Evolutionary conservation across 305 asterid species (phyloP), one percentile per base, ranked within the genome.

Genomic region (Petunia hybrid): DNA sequence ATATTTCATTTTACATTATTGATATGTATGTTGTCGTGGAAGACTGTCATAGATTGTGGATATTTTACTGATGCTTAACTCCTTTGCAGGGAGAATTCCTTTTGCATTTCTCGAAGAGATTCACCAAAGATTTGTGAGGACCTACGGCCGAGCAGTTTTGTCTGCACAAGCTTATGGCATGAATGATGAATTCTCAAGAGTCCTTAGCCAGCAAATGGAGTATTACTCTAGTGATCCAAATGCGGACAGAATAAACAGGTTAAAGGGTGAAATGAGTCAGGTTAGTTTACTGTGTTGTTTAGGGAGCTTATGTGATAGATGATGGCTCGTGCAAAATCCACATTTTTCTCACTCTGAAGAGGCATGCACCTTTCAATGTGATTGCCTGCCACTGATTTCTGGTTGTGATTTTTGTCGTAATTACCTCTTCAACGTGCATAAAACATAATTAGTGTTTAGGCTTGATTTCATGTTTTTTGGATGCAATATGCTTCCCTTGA

Each of bases 231-330:
- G 89, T 83, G 99, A 96, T 87, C 99, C 99, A 79, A 94, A 96
- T 88, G 98, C 98, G 51, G 99, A 96, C 90, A 89, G 98, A 87
- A 91, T 96, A 86, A 91, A 94, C 90, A 88, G 99, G 76, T 89
- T 96, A 70, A 91, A 80, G 87, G 99, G 99, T 80, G 99, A 96
- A 96, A 96, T 96, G 99, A 94, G 97, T 83, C 98, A 96, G 98
- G 99, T 96, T 87, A 87, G 73, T 42, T 70, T 41, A 4, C 79
- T 4, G 53, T 53, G 64, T 36, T 51, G 31, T 73, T 36, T 53
- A 74, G 48, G 63, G 62, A 41, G 4, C 81, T 59, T 73, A 64
- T 80, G 22, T 77, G 63, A 39, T 74, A 53, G 48, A 51, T 74
- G 63, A 51, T 48, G 35, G 43, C 62, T 51, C 13, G 2, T 73